Evolutionary conservation across 768 basidiomycete species (phyloP), one percentile per base, ranked within the genome.

Genomic region (Kwoniella sp.): DNA sequence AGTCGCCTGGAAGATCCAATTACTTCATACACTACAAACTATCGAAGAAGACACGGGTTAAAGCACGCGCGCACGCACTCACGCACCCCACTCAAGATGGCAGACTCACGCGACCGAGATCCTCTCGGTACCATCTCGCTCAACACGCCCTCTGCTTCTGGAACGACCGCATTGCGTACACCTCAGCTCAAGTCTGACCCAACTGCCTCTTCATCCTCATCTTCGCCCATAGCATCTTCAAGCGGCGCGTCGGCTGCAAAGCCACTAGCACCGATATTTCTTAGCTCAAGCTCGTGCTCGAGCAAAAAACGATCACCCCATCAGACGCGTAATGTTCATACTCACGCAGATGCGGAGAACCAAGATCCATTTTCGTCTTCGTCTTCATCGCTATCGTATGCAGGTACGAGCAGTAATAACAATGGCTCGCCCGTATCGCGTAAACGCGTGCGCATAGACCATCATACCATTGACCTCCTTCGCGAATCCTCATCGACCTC

Each of bases 181-280:
- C 8, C 40, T 10, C 40, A 44, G 7, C 8, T 19, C 40, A 44
- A 44, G 40, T 19, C 40, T 4, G 17, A 44, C 8, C 40, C 8
- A 44, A 5, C 13, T 33, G 5, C 13, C n/a, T 33, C 33, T 19
- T 44, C 40, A 15, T 44, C 40, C 17, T 44, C 17, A 2, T 55
- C 54, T 30, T 10, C 17, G 10, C 29, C n/a, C 4, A 27, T 27
- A 12, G 27, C 51, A 30, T 44, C 58, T 3, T 37, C 63, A 44
- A 53, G 40, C 40, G 40, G n/a, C n/a, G n/a, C n/a, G n/a, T n/a
- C n/a, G n/a, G n/a, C 40, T 9, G 7, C 53, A 0, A 48, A 27
- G 37, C 63, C 64, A 27, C 63, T 68, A 30, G 67, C 67, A 9
- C 67, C 61, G 9, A 58, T 64, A 5, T 65, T 65, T 25, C 44